A percentile compares a stretch with the other conserved stretches of the same genome.
phyloP scores from a whole-genome alignment of 495 filamentous ascomycete species.

The Aspergillus heteromorphus region DNA sequence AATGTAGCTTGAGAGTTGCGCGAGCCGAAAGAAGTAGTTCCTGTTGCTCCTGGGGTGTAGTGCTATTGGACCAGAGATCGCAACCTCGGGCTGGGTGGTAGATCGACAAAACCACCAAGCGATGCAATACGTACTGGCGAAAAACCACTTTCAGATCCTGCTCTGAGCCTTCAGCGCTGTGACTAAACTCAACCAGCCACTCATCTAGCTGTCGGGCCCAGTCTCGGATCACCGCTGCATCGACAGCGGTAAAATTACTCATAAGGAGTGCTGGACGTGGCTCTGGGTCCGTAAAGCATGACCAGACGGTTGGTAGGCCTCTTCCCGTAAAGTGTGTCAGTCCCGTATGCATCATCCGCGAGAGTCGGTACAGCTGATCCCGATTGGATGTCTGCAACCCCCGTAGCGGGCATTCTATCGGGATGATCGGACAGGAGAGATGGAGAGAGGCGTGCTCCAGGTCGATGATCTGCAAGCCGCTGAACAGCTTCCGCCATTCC shows the following conservation, averaged over 20 bases:
- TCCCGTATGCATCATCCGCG: conserved; percentile 5
- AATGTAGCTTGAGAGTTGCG: conserved; percentile 1
- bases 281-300: neutral
- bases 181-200: conserved; percentile 4
- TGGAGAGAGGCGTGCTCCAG: conserved; percentile 3
- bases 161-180: neutral
- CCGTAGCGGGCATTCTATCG: neutral
- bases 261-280: neutral
- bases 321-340: conserved; percentile 1
- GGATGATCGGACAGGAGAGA: conserved; percentile 2
- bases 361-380: conserved; percentile 1
- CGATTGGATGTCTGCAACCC: neutral
- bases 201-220: conserved; percentile 3
- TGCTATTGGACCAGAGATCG: conserved; percentile 1
- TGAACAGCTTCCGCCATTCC: conserved; percentile 3
- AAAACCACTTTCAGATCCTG: conserved; percentile 2
- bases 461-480: conserved; percentile 3
- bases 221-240: conserved; percentile 2
- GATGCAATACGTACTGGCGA: conserved; percentile 1
- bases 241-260: conserved; percentile 3
- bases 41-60: neutral
- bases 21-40: conserved; percentile 1
- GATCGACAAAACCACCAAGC: conserved; percentile 1
- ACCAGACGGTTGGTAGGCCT: conserved; percentile 1
- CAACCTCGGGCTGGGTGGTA: conserved; percentile 1